Conservation (phyloP, 2,329 filamentous ascomycete genomes). For the Cadophora gregata region DNA sequence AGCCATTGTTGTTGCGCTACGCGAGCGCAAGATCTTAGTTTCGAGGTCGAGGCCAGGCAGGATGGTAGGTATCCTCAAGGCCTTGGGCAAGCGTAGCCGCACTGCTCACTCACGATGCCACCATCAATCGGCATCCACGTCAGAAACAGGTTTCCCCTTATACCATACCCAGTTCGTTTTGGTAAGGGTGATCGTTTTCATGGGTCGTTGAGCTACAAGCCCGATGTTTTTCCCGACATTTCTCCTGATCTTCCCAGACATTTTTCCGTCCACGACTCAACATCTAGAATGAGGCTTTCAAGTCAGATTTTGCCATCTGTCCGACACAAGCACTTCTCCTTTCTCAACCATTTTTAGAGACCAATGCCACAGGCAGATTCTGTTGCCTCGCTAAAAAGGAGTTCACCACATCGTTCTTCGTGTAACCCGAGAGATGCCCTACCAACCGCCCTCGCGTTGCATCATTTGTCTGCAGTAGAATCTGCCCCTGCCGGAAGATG, state of each 20-base stretch:
- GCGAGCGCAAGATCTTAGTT: neutral
- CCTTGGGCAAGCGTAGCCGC: neutral
- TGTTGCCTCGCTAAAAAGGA: neutral
- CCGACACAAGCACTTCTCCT: no score
- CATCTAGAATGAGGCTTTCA: neutral
- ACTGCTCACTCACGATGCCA: neutral
- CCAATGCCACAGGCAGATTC: neutral
- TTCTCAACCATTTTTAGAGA: neutral
- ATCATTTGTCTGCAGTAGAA: neutral
- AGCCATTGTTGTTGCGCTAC: neutral
- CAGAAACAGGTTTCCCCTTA: neutral
- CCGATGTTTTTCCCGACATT: neutral
- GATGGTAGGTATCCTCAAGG: neutral
- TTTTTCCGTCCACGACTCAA: neutral
- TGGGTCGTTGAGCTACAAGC: neutral
- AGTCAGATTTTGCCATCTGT: neutral
- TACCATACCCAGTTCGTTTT: neutral
- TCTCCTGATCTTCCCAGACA: neutral
- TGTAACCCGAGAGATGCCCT: no score
- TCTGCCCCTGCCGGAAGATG: neutral
- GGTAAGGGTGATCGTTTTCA: neutral
- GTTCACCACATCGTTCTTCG: neutral
- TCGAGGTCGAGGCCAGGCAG: neutral
- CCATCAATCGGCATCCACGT: neutral
- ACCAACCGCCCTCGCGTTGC: no score